Percentiles rank a stretch among this genome's conserved stretches.
Conservation (phyloP, 345 rosid genomes). For the Linum tenue region DNA sequence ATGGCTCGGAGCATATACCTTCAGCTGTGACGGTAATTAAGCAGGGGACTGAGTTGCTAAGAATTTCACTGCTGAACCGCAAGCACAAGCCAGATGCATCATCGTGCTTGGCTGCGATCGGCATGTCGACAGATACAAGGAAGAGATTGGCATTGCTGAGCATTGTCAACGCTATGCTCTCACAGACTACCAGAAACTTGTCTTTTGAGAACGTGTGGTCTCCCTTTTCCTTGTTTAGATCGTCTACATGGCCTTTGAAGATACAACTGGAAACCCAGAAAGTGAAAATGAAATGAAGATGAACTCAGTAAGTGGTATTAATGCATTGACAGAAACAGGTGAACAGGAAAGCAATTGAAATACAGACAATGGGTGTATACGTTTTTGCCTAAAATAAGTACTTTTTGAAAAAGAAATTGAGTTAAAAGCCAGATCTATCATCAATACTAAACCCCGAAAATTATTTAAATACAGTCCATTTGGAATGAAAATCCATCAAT, state of each 20-base stretch:
- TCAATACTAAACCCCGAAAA: too few species aligned
- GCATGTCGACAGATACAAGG: conserved; percentile 77
- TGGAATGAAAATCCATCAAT: too few species aligned
- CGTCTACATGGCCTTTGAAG: conserved; percentile 53
- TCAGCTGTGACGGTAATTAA: conserved; percentile 62
- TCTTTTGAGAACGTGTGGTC: conserved; percentile 35
- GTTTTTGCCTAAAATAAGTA: too few species aligned
- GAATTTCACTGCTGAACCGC: conserved; percentile 73
- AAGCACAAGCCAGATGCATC: conserved; percentile 71
- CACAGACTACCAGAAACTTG: conserved; percentile 60
- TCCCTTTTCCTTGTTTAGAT: conserved; percentile 40
- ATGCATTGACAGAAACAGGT: too few species aligned
- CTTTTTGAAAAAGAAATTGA: too few species aligned
- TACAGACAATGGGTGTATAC: too few species aligned
- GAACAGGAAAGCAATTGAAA: too few species aligned
- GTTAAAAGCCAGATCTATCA: too few species aligned
- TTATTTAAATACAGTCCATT: too few species aligned
- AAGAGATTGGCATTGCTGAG: conserved; percentile 69
- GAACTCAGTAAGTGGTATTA: too few species aligned
- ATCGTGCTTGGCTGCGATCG: conserved; percentile 57
- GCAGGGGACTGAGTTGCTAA: conserved; percentile 72
- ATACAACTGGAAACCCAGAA: conserved; percentile 40
- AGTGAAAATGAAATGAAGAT: neutral
- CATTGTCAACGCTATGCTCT: conserved; percentile 60
- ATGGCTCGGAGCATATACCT: conserved; percentile 75